Evolutionary conservation across 768 basidiomycete genomes (phyloP), one percentile per base, ranked within the genome.

Genomic region (Dentipellis fragilis): DNA sequence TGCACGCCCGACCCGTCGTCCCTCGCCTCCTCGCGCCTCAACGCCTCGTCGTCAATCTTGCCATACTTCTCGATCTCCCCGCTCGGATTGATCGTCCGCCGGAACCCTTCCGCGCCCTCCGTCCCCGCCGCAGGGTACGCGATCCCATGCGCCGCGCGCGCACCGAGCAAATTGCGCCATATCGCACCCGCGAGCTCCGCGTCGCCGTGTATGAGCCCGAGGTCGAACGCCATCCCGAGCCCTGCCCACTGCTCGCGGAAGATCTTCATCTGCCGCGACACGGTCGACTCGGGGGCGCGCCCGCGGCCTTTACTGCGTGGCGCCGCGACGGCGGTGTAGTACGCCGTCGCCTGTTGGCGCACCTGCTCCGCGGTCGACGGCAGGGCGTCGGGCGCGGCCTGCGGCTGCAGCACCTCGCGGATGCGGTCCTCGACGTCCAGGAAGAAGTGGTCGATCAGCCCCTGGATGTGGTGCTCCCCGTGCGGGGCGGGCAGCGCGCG

Each of bases 231-330:
- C 60, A 93, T 74, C 16, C 82, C 80, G 60, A 92, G 73, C 1
- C 94, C 94, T 5, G 83, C 79, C 87, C 89, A 93, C 66, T 95
- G 93, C 67, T 95, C 89, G 59, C 86, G 86, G 74, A 94, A 83
- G 52, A 90, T 87, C 67, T 87, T 88, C 89, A 97, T 87, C 68
- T 95, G 92, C 47, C 83, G 81, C 47, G 81, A 82, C 42, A 97
- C 84, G 38, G 93, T 77, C 2, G 83, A 69, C 64, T 94, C 90
- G 3, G 89, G 88, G 0, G 85, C 87, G 42, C 77, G 74, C 3
- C 73, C 72, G 9, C 59, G 64, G 53, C 67, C 66, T 35, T 35
- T 45, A 17, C 48, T 29, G n/a, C 17, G 12, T 11, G 39, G 47
- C 29, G 45, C 37, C 35, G 63, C 55, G 36, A 61, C 65, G 67